These are phyloP conservation scores for Coriaria nepalensis DNA, from an alignment of 306 rosid species.

Conservation along the genomic window DNA sequence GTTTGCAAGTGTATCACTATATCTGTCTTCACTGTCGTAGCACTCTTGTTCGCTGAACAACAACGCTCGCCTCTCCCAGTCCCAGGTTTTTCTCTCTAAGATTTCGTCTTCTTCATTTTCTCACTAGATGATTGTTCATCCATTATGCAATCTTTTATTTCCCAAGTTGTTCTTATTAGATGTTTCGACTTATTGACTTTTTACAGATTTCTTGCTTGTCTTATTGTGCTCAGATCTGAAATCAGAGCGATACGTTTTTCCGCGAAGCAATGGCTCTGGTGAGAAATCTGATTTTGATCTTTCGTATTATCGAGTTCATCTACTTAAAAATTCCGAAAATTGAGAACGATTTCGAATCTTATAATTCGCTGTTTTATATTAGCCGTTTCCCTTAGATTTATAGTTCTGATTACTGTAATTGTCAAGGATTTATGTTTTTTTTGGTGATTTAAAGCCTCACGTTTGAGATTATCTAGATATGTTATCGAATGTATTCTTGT, in stretches of 20 bases:
- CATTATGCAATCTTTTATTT: neutral
- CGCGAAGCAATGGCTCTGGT: conserved; percentile 71
- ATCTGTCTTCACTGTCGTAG: neutral
- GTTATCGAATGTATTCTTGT: too few species aligned
- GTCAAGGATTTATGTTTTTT: too few species aligned
- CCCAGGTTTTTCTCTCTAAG: conserved; percentile 4
- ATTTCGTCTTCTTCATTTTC: neutral
- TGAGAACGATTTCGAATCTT: neutral
- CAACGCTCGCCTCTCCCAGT: conserved; percentile 11
- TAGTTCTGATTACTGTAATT: too few species aligned
- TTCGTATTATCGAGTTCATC: neutral
- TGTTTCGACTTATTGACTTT: neutral
- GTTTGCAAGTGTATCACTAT: neutral
- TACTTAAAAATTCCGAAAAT: neutral
- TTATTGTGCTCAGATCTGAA: conserved; percentile 34
- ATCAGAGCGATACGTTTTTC: conserved; percentile 26
- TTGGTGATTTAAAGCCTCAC: too few species aligned
- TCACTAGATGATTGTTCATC: neutral
- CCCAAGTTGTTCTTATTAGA: too few species aligned
- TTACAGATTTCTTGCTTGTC: neutral
- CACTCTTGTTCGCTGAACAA: conserved; percentile 13
- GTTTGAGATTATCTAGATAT: too few species aligned
- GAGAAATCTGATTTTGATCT: conserved; percentile 12
- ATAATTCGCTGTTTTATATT: neutral
- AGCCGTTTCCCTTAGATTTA: too few species aligned